These are phyloP conservation scores for Alternaria sp. DNA, from an alignment of 2,329 filamentous ascomycete genomes.

Conservation along the genomic window DNA sequence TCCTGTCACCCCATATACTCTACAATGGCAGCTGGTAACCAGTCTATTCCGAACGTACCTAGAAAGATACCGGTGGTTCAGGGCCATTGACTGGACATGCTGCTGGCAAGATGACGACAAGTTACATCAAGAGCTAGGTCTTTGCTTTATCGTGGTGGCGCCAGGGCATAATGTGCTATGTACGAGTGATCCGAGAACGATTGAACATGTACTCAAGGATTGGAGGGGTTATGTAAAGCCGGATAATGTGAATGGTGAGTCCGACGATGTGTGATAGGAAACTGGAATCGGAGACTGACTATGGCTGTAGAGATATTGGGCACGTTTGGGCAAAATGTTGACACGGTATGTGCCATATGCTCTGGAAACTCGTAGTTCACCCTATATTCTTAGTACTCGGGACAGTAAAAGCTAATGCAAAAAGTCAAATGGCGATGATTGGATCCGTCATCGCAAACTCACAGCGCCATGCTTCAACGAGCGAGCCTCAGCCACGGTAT, in stretches of 20 bases:
- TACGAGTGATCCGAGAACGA: conserved; percentile 22
- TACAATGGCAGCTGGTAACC: conserved; percentile 16
- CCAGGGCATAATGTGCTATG: conserved; percentile 20
- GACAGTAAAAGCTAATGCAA: not conserved
- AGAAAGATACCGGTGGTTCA: conserved; percentile 17
- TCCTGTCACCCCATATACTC: conserved; percentile 23
- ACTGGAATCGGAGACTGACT: not conserved
- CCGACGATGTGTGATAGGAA: not conserved
- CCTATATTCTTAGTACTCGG: too few species aligned
- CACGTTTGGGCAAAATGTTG: conserved; percentile 28
- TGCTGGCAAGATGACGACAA: conserved; percentile 22
- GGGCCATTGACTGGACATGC: conserved; percentile 21
- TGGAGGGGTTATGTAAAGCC: conserved; percentile 33
- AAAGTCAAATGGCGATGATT: conserved; percentile 9
- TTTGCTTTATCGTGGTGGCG: conserved; percentile 22
- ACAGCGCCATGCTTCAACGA: conserved; percentile 55
- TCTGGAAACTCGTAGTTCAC: not conserved
- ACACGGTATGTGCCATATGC: conserved; percentile 25
- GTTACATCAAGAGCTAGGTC: conserved; percentile 19
- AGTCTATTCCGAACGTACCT: not conserved
- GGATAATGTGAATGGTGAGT: conserved; percentile 27
- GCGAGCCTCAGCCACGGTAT: conserved; percentile 54
- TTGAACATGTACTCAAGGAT: conserved; percentile 19
- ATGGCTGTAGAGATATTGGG: conserved; percentile 16
- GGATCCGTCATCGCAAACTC: conserved; percentile 54